phyloP scores from a whole-genome alignment of 345 rosid species.

The Bretschneidera sinensis region DNA sequence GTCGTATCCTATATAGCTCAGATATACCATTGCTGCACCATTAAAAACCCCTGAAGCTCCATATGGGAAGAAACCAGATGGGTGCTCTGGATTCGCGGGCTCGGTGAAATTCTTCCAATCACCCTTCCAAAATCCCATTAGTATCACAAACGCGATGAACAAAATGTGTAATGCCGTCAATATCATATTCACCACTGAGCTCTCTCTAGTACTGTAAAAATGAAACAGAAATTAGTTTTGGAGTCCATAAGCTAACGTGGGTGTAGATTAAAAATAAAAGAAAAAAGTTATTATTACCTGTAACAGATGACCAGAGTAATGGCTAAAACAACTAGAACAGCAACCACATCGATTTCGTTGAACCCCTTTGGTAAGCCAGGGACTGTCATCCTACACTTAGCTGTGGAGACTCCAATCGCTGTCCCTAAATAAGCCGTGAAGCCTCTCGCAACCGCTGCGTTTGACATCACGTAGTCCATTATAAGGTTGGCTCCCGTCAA shows the following conservation, averaged over 20 bases:
- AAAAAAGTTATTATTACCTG: too few species aligned
- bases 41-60: constrained; percentile 73
- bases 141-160: constrained; percentile 69
- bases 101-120: constrained; percentile 49
- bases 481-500: constrained; percentile 84
- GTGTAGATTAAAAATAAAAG: too few species aligned
- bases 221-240: neutral
- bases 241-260: too few species aligned
- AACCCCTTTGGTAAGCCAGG: constrained; percentile 61
- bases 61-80: constrained; percentile 70
- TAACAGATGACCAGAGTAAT: constrained; percentile 68
- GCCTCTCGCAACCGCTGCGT: constrained; percentile 87
- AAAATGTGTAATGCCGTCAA: constrained; percentile 67
- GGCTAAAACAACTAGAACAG: constrained; percentile 47
- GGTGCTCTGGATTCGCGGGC: constrained; percentile 41
- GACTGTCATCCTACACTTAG: constrained; percentile 58
- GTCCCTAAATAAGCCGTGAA: constrained; percentile 68
- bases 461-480: constrained; percentile 86
- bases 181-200: constrained; percentile 74
- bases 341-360: constrained; percentile 67
- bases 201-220: constrained; percentile 55
- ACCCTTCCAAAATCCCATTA: constrained; percentile 75
- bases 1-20: constrained; percentile 94
- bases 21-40: constrained; percentile 78
- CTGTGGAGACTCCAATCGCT: constrained; percentile 65